A percentile compares a stretch with the other conserved stretches of the same genome.
Evolutionary conservation across 768 basidiomycete genomes (phyloP).

Genomic region (Panellus pusillus): DNA sequence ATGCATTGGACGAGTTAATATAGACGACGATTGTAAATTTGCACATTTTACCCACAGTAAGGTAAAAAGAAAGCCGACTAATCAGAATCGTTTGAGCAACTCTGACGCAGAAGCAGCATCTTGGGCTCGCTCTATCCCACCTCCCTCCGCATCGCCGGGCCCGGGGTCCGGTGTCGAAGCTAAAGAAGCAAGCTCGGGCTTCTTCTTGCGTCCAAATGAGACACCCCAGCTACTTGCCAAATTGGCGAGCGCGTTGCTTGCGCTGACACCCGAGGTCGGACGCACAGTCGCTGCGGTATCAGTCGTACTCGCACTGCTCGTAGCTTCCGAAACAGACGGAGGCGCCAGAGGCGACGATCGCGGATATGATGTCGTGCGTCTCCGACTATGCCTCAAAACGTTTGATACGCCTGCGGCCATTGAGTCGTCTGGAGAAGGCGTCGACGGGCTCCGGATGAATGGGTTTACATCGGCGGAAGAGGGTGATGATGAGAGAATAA

Average conservation of each 20-base stretch:
- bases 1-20: too few relatives aligned
- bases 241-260: slow-evolving; percentile 54
- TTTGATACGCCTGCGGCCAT: slow-evolving; percentile 61
- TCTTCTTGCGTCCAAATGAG: slow-evolving; percentile 60
- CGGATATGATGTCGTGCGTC: slow-evolving; percentile 61
- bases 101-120: slow-evolving; percentile 39
- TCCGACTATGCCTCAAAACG: slow-evolving; percentile 39
- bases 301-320: slow-evolving; percentile 24
- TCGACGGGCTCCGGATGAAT: slow-evolving; percentile 36
- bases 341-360: slow-evolving; percentile 48
- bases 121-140: slow-evolving; percentile 11
- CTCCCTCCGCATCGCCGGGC: slow-evolving; percentile 25
- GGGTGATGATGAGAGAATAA: slow-evolving; percentile 43
- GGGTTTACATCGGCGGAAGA: slow-evolving; percentile 43
- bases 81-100: slow-evolving; percentile 37
- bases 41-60: too few relatives aligned
- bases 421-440: slow-evolving; percentile 63
- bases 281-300: slow-evolving; percentile 29
- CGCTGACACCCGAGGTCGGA: slow-evolving; percentile 33
- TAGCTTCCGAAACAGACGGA: slow-evolving; percentile 20
- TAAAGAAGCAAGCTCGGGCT: slow-evolving; percentile 28
- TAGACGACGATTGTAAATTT: too few relatives aligned
- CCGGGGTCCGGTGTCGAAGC: slow-evolving; percentile 26
- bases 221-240: slow-evolving; percentile 68
- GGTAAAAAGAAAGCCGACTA: neutral